Percentiles rank a stretch among this genome's conserved stretches.
Evolutionary conservation across 1,284 basidiomycete species (phyloP).

Genomic region (Singerocomus inundabilis): DNA sequence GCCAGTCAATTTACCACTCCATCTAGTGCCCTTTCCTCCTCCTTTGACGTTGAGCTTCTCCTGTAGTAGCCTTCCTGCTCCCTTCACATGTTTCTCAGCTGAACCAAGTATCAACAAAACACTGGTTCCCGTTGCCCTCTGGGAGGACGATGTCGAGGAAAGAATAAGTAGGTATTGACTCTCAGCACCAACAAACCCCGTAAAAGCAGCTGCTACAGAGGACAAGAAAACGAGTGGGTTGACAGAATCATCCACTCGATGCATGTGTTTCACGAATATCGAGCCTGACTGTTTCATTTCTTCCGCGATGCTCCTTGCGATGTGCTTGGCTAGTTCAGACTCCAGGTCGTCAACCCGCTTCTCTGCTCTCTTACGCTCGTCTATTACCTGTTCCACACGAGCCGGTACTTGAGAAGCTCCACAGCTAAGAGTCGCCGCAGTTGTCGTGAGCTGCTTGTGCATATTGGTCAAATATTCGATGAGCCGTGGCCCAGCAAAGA

Average conservation of each 20-base stretch:
- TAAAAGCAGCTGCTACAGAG: slow-evolving; percentile 51
- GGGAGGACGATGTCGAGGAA: slow-evolving; percentile 59
- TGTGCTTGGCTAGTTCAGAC: slow-evolving; percentile 59
- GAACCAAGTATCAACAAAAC: slow-evolving; percentile 62
- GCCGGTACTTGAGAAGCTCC: slow-evolving; percentile 62
- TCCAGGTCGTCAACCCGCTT: slow-evolving; percentile 66
- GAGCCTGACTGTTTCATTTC: slow-evolving; percentile 30
- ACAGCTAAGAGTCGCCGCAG: slow-evolving; percentile 64
- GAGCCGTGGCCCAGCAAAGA: slow-evolving; percentile 77
- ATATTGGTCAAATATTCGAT: slow-evolving; percentile 57
- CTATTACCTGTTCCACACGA: slow-evolving; percentile 67
- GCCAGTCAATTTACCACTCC: slow-evolving; percentile 65
- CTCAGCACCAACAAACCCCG: slow-evolving; percentile 33
- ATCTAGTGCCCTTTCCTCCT: slow-evolving; percentile 60
- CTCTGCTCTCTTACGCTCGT: slow-evolving; percentile 59
- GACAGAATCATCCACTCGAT: slow-evolving; percentile 59
- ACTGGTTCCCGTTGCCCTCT: slow-evolving; percentile 46
- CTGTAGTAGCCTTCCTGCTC: slow-evolving; percentile 58
- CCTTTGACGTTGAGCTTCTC: slow-evolving; percentile 57
- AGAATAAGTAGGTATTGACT: slow-evolving; percentile 52
- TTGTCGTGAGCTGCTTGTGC: slow-evolving; percentile 52
- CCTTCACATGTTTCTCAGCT: slow-evolving; percentile 63
- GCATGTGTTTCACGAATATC: slow-evolving; percentile 46
- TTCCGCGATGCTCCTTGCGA: slow-evolving; percentile 48
- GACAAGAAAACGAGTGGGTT: slow-evolving; percentile 64